phyloP scores from a whole-genome alignment of 1,284 basidiomycete species.

The Pseudozyma sp. region DNA sequence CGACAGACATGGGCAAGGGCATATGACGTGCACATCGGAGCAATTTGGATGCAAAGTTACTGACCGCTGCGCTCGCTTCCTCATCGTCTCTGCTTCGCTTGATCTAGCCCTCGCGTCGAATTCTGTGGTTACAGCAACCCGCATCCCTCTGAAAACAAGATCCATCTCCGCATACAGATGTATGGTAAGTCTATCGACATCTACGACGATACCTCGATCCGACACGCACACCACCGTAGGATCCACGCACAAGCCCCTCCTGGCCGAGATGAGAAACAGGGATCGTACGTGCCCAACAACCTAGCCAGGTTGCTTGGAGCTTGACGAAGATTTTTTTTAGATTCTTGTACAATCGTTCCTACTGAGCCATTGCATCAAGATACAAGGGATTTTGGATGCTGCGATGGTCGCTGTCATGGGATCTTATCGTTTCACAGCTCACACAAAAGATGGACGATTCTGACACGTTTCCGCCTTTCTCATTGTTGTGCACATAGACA shows the following conservation, averaged over 20 bases:
- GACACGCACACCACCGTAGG: background rate
- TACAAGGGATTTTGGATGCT: conserved; percentile 3
- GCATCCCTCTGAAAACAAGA: conserved; percentile 95
- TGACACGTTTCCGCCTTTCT: conserved; percentile 1
- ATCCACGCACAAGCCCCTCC: background rate
- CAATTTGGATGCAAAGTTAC: background rate
- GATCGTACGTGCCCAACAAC: conserved; percentile 48
- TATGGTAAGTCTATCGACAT: conserved; percentile 78
- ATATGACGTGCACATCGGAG: background rate
- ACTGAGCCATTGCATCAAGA: conserved; percentile 58
- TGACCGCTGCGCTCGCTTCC: conserved; percentile 3
- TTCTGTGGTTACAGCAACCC: conserved; percentile 98
- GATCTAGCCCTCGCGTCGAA: conserved; percentile 89
- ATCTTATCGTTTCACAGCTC: no score
- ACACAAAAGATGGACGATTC: no score
- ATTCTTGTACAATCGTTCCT: conserved; percentile 69
- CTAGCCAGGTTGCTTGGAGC: conserved; percentile 45
- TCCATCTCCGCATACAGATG: conserved; percentile 97
- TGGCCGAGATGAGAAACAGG: conserved; percentile 54
- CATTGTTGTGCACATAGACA: conserved; percentile 12
- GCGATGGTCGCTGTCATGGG: conserved; percentile 16
- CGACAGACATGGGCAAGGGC: conserved; percentile 3
- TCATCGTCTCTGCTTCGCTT: background rate
- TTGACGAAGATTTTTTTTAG: conserved; percentile 53
- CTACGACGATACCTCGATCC: background rate